These are phyloP conservation scores for Cornus kousa DNA, from an alignment of 148 eudicot genomes.

Conservation along the genomic window DNA sequence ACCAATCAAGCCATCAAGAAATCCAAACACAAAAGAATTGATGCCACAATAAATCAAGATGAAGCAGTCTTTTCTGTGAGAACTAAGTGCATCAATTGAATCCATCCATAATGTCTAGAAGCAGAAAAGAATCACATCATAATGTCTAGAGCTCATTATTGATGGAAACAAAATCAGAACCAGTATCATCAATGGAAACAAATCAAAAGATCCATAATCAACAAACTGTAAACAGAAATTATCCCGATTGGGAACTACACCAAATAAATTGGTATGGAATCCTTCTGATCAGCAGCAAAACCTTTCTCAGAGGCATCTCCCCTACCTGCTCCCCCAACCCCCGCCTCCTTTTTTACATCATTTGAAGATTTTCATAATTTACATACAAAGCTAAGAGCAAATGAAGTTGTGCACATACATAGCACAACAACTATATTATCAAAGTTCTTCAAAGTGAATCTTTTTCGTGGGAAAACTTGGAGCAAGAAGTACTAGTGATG, in stretches of 20 bases:
- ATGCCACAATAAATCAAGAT: neutral
- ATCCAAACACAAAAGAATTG: neutral
- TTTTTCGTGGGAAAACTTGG: neutral
- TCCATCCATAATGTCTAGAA: neutral
- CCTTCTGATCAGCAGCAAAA: neutral
- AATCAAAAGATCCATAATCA: neutral
- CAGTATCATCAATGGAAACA: neutral
- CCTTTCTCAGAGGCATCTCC: neutral
- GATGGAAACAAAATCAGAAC: neutral
- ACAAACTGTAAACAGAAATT: neutral
- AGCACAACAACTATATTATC: neutral
- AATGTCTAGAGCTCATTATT: neutral
- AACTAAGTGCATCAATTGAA: neutral
- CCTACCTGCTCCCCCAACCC: too few species aligned
- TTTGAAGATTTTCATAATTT: neutral
- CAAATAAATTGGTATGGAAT: neutral
- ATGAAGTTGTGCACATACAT: neutral
- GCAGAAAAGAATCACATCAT: neutral
- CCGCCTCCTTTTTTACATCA: neutral
- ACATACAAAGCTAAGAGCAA: neutral
- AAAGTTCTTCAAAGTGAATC: neutral
- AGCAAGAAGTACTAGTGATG: neutral
- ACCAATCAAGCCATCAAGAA: neutral
- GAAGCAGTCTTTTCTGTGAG: constrained; percentile 1
- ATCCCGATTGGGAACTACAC: neutral